Evolutionary conservation across 495 filamentous ascomycete species (phyloP), one percentile per base, ranked within the genome.

Genomic region (Chaetomium cochliodes): DNA sequence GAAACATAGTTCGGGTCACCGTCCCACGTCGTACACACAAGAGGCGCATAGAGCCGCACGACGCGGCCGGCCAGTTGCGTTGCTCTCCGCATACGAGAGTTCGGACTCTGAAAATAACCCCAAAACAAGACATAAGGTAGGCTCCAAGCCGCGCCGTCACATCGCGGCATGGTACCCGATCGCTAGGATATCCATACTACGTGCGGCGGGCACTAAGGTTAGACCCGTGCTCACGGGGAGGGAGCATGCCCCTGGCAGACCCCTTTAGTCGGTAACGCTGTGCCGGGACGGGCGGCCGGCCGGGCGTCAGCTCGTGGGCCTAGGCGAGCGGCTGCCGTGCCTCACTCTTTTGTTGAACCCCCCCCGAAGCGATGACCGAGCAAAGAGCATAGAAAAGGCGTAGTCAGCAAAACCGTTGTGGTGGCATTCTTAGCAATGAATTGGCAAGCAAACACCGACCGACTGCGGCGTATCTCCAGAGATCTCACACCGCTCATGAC

Each of bases 81-180:
- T 22, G 22, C 44, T 52, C 46, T 50, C 1, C 25, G 23, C 47
- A 25, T 50, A 60, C 22, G 39, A 44, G 5, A 54, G 49, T n/a
- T 39, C 28, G 41, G 28, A 23, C 28, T 8, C 57, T 60, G 57
- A 44, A 57, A 61, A 65, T 50, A 65, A 23, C 39, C 58, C 62
- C 62, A 50, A 62, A 66, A 58, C 58, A 42, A 53, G 58, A 22
- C 44, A 60, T 22, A 30, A 30, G n/a, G 28, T n/a, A 52, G 49
- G 22, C 11, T 52, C 49, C 49, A 52, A 16, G 8, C 49, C 49
- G 23, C 58, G 50, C 23, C 5, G 64, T 39, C 58, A 41, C n/a
- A 37, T 47, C 46, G 54, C 39, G 47, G 26, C 22, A 49, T 44
- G 11, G 11, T 47, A 44, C 23, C 26, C 7, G 23, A 37, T 5